Evolutionary conservation across 2,329 filamentous ascomycete genomes (phyloP).

Genomic region (Davidsoniella australis): DNA sequence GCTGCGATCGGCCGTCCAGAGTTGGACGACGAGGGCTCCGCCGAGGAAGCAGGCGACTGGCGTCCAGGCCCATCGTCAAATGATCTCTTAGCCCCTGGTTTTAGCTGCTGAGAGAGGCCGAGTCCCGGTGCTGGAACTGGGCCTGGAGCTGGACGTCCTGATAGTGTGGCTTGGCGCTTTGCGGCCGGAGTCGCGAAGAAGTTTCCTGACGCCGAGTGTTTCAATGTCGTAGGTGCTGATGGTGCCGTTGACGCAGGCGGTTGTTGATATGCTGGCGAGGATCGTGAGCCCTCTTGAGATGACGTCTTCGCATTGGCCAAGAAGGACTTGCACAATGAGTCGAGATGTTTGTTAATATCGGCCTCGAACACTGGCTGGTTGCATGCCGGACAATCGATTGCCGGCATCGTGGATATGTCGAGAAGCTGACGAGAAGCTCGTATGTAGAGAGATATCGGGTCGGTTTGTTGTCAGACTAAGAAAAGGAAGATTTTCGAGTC

Average conservation of each 20-base stretch:
- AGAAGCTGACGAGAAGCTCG: neutral
- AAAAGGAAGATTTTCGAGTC: no score
- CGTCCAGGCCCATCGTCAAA: slow-evolving; percentile 37
- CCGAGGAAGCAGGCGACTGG: neutral
- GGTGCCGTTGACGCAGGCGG: slow-evolving; percentile 14
- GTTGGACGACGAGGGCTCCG: neutral
- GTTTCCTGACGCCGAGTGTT: slow-evolving; percentile 29
- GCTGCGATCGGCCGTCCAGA: neutral
- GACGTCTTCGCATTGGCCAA: slow-evolving; percentile 28
- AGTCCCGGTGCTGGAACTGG: neutral
- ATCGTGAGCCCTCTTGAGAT: neutral
- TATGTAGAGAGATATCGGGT: neutral
- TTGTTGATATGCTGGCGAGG: neutral
- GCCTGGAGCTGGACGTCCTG: neutral
- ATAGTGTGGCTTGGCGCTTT: slow-evolving; percentile 31
- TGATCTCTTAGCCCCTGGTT: slow-evolving; percentile 24
- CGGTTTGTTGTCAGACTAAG: neutral
- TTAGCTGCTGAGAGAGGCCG: neutral
- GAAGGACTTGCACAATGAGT: slow-evolving; percentile 59
- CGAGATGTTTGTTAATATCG: slow-evolving; percentile 81
- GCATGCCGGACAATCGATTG: slow-evolving; percentile 70
- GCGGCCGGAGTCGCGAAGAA: slow-evolving; percentile 46
- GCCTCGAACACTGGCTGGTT: slow-evolving; percentile 50
- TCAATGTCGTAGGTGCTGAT: neutral
- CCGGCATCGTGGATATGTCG: slow-evolving; percentile 7